Percentiles rank a stretch among this genome's conserved stretches.
Conservation (phyloP, 257 asterid genomes). For the Gardenia jasminoides region DNA sequence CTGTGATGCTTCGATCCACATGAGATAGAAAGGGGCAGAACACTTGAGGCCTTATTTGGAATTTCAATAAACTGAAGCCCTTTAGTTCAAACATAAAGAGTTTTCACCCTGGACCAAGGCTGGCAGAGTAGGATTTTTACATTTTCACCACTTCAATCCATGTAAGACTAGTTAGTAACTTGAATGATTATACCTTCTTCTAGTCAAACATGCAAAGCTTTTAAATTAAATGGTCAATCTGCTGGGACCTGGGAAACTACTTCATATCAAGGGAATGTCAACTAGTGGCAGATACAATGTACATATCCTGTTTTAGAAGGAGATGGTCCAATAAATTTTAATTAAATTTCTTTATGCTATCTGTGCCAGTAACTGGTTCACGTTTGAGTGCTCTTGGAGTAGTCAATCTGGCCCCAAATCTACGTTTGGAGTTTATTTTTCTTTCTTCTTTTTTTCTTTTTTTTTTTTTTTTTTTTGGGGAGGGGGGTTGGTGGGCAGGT, state of each 20-base stretch:
- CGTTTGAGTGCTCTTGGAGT: slow-evolving; percentile 4
- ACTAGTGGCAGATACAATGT: not conserved
- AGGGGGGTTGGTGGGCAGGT: no score
- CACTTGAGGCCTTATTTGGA: no score
- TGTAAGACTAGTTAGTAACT: not conserved
- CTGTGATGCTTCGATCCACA: no score
- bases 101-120: no score
- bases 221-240: not conserved
- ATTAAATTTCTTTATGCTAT: slow-evolving; percentile 7
- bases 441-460: no score
- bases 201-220: not conserved
- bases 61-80: no score
- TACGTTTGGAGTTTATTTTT: no score
- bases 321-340: not conserved
- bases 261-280: not conserved
- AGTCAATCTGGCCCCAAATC: not conserved
- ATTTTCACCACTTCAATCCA: not conserved
- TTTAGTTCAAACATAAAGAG: no score
- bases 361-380: slow-evolving; percentile 2
- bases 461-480: not conserved
- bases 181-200: not conserved
- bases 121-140: no score
- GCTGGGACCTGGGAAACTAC: not conserved
- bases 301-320: not conserved
- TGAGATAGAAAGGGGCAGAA: no score